Conservation (phyloP, 257 asterid species). For the Capsicum rhomboideum region DNA sequence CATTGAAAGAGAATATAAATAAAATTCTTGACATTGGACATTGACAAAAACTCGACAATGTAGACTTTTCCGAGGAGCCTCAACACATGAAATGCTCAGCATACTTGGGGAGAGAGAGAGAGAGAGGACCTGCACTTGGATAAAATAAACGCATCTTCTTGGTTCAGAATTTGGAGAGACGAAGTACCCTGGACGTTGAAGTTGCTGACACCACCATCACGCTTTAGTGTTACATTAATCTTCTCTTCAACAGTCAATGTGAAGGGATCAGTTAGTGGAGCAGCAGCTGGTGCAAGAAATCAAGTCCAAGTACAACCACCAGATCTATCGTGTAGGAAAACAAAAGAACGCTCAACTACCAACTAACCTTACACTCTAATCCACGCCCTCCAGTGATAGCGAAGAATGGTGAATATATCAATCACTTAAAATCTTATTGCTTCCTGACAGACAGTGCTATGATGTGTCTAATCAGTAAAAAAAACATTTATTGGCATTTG, state of each 20-base stretch:
- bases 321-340: too few relatives aligned
- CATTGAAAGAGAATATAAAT: not conserved
- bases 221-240: constrained; percentile 59
- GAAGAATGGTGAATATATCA: too few relatives aligned
- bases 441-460: too few relatives aligned
- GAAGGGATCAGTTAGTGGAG: constrained; percentile 78
- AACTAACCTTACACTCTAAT: too few relatives aligned
- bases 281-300: constrained; percentile 58
- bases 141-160: constrained; percentile 79
- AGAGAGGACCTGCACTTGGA: constrained; percentile 99
- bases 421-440: too few relatives aligned
- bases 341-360: too few relatives aligned
- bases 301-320: too few relatives aligned
- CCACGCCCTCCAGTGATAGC: too few relatives aligned
- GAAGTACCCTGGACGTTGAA: constrained; percentile 83
- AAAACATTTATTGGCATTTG: too few relatives aligned
- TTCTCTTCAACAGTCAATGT: constrained; percentile 81
- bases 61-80: not conserved
- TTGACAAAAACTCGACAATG: not conserved
- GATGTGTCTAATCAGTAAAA: too few relatives aligned
- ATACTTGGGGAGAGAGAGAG: constrained; percentile 2
- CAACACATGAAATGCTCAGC: not conserved
- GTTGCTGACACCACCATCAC: constrained; percentile 81
- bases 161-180: constrained; percentile 76
- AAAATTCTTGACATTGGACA: not conserved